A percentile compares a stretch with the other conserved stretches of the same genome.
Evolutionary conservation across 345 rosid species (phyloP).

Genomic region (Iberis pinnata): DNA sequence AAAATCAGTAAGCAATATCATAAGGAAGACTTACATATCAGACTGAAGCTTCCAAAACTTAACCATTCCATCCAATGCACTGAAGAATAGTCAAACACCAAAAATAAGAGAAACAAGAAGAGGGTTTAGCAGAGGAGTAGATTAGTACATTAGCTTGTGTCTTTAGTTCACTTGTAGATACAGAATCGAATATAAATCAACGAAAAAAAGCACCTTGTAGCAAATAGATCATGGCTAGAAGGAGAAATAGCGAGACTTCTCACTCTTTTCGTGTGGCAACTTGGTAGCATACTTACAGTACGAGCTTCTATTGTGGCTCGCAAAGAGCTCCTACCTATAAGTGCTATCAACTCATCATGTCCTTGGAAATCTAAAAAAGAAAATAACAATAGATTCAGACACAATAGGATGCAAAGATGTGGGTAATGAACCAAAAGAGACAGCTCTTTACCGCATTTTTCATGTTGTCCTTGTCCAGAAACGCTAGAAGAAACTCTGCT

Average conservation of each 20-base stretch:
- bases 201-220: slow-evolving; percentile 27
- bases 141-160: background rate
- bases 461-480: slow-evolving; percentile 17
- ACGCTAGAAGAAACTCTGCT: slow-evolving; percentile 17
- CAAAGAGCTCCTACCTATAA: slow-evolving; percentile 33
- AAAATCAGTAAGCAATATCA: background rate
- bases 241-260: slow-evolving; percentile 34
- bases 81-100: no score
- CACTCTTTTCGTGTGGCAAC: slow-evolving; percentile 33
- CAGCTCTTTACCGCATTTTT: slow-evolving; percentile 21
- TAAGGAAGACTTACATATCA: slow-evolving; percentile 23
- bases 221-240: slow-evolving; percentile 26
- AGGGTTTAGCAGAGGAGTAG: slow-evolving; percentile 6
- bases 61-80: slow-evolving; percentile 34
- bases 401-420: slow-evolving; percentile 8
- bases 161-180: no score
- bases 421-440: slow-evolving; percentile 1
- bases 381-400: slow-evolving; percentile 1
- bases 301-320: slow-evolving; percentile 24
- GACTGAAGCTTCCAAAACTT: slow-evolving; percentile 33
- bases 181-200: no score
- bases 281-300: slow-evolving; percentile 27
- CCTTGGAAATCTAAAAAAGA: slow-evolving; percentile 20
- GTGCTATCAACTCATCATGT: slow-evolving; percentile 34
- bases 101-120: background rate